phyloP scores from a whole-genome alignment of 1,284 basidiomycete species.

The Leccinum pallidistipes region DNA sequence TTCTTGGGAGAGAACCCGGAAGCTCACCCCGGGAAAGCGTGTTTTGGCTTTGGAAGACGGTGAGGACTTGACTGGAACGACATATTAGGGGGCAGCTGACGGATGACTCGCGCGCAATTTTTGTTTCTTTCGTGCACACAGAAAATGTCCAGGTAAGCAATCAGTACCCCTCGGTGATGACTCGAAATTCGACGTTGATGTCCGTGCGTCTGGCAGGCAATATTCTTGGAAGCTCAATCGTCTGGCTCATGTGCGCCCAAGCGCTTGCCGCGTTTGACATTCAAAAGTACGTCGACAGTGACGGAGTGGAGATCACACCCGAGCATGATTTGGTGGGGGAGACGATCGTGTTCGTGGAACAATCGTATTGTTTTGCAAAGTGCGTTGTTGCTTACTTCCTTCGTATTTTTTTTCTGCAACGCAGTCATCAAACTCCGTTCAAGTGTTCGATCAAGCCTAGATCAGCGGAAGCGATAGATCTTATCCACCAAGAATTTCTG shows the following conservation, averaged over 20 bases:
- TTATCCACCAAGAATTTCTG: constrained; percentile 42
- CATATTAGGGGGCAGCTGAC: background rate
- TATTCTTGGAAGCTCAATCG: constrained; percentile 13
- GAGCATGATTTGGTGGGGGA: constrained; percentile 15
- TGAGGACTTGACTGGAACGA: constrained; percentile 24
- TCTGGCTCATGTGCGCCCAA: constrained; percentile 22
- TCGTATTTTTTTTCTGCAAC: background rate
- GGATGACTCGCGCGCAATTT: background rate
- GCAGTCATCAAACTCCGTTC: constrained; percentile 57
- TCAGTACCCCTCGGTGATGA: background rate
- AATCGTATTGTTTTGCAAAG: no score
- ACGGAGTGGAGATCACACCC: constrained; percentile 22
- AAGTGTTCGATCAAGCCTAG: constrained; percentile 55
- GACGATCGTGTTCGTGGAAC: constrained; percentile 8
- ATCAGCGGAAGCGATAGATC: constrained; percentile 44
- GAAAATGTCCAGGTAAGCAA: constrained; percentile 15
- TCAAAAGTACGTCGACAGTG: constrained; percentile 18
- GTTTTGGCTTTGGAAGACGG: constrained; percentile 59
- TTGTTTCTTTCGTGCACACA: background rate
- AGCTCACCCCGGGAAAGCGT: constrained; percentile 47
- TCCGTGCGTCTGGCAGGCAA: constrained; percentile 7
- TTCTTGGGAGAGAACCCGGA: constrained; percentile 37
- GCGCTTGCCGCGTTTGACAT: constrained; percentile 24
- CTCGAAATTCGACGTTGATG: background rate
- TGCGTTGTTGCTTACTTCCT: background rate